phyloP scores from a whole-genome alignment of 352 stramenopile species.

The Pythium dissimile region DNA sequence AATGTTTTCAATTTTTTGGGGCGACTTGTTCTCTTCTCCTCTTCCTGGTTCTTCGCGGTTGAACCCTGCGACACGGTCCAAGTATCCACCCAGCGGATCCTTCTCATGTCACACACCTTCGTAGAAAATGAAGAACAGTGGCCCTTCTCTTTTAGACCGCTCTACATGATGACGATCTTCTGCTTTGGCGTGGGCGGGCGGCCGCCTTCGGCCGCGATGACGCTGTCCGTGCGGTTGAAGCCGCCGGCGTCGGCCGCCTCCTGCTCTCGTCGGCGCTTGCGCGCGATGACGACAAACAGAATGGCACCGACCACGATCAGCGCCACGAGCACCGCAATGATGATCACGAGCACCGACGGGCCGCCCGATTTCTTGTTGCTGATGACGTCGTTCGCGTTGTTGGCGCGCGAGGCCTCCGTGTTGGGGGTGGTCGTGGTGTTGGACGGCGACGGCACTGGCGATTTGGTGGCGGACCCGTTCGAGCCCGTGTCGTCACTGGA shows the following conservation, averaged over 20 bases:
- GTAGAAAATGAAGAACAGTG: neutral
- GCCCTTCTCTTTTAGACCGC: neutral
- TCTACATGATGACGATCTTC: slow-evolving; percentile 79
- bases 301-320: slow-evolving; percentile 62
- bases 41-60: too few relatives aligned
- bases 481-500: neutral
- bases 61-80: too few relatives aligned
- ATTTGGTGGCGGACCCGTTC: slow-evolving; percentile 7
- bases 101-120: too few relatives aligned
- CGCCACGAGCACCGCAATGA: slow-evolving; percentile 58
- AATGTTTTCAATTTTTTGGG: too few relatives aligned
- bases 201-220: slow-evolving; percentile 29
- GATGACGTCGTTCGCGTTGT: slow-evolving; percentile 15
- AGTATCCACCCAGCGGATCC: too few relatives aligned
- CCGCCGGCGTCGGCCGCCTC: slow-evolving; percentile 42
- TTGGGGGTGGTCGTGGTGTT: neutral
- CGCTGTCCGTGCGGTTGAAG: slow-evolving; percentile 40
- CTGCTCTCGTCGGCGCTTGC: slow-evolving; percentile 64
- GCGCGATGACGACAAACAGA: slow-evolving; percentile 69
- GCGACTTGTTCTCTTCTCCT: too few relatives aligned
- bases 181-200: slow-evolving; percentile 64
- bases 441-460: slow-evolving; percentile 8
- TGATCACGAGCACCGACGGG: slow-evolving; percentile 60
- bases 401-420: slow-evolving; percentile 8
- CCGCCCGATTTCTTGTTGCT: slow-evolving; percentile 28